Base-by-base conservation (phyloP, 2,329 filamentous ascomycete genomes). In the Aspergillus sp. region DNA sequence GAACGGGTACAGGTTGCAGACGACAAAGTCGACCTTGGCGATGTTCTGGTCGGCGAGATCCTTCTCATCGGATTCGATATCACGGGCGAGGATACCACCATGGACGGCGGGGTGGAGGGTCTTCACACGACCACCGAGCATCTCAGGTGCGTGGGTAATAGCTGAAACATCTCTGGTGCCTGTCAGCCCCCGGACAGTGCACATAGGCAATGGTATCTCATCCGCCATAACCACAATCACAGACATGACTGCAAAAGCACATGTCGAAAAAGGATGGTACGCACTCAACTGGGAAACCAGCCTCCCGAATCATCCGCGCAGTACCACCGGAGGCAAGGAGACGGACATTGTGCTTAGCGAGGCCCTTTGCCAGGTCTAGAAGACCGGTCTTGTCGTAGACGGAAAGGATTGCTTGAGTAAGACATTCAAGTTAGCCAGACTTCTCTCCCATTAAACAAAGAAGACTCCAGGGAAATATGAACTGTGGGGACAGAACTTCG, bases 1-100 rank as follows among this genome's bases (percentile, higher is more conserved):
- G 87, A 99, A 99, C 12, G 95, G 95, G 78, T 99, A 98, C 55
- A 99, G 85, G 80, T 99, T 99, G 88, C 95, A 98, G 74, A 99
- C 89, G 68, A 96, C 91, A 69, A 89, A 96, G 83, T 96, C 91
- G 59, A 96, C 91, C 80, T 96, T 96, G 80, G 90, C 85, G 75
- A 96, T 96, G 78, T 92, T 95, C 80, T 96, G 91, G 76, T 95
- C 90, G 51, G 91, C 91, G 49, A 99, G 88, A 72, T 99, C 95
- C 78, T 96, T 96, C 80, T 98, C 91, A 78, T 99, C 95, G 13
- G 93, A 93, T 65, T 90, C 92, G 65, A 98, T 88, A 77, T 98
- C 88, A 64, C 95, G 91, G 59, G 95, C 95, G 61, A 99, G 88
- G 68, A 99, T 98, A 64, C 81, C 80, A 58, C 80, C 89, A 71